Base-by-base conservation (phyloP, 257 asterid genomes). In the Knoxia roxburghii region DNA sequence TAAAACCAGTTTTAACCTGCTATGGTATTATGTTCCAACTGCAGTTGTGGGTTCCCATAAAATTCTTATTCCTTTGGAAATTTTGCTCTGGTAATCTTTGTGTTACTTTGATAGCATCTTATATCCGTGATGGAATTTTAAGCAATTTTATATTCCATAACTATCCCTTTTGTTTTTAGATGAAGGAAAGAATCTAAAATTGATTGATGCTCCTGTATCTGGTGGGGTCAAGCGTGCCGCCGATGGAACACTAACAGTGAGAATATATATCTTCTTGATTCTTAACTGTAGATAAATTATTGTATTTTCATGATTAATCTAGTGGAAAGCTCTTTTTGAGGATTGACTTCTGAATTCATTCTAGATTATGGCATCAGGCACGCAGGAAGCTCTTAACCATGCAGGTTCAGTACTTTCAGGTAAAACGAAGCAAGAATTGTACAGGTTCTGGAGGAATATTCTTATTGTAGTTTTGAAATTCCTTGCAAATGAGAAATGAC, bases 151-250 rank as follows among this genome's bases (percentile, higher is more conserved):
- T 65, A 13, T 60, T 7, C 12, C 60, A 65, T 32, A 30, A 32
- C 26, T 37, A 9, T 39, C 27, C n/a, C 20, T 1, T 27, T 15
- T 15, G 14, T 65, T 64, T 4, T 6, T 82, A 93, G 99, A 73
- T 78, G 96, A 90, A 75, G 77, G 81, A 49, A 93, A 79, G 81
- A 83, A 86, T 67, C 72, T 93, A 81, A 88, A 86, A 79, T 83
- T 93, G 84, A 89, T 90, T 72, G 99, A 93, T 84, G 94, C 99
- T 85, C 99, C 99, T 39, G 99, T 93, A 75, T 93, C 99, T 56
- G 99, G 99, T 79, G 99, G 99, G 61, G 99, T 93, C 73, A 90
- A 84, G 82, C 80, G 91, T 70, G 97, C 99, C 68, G 77, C 96
- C 49, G 67, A 82, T 67, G 99, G 99, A 78, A 86, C 96, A 58